Conservation (phyloP, 2,329 filamentous ascomycete genomes). For the Helminthosporium solani region DNA sequence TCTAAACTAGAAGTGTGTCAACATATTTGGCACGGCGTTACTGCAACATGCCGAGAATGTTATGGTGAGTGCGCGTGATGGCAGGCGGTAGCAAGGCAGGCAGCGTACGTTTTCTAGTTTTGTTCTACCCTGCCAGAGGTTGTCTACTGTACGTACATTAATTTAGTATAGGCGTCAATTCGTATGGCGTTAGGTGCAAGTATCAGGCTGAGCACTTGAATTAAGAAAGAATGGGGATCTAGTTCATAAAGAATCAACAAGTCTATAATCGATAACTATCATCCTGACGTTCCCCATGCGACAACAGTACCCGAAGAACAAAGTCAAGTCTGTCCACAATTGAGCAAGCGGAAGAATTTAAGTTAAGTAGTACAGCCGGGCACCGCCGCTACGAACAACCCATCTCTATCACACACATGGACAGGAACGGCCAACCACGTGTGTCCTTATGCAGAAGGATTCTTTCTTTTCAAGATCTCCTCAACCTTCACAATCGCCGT, state of each 20-base stretch:
- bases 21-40: no score
- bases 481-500: slow-evolving; percentile 6
- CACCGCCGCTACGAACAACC: slow-evolving; percentile 1
- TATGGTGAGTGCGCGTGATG: no score
- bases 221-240: no score
- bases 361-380: slow-evolving; percentile 4
- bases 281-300: slow-evolving; percentile 1
- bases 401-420: slow-evolving; percentile 3
- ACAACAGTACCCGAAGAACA: slow-evolving; percentile 3
- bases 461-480: slow-evolving; percentile 10
- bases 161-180: no score
- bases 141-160: no score
- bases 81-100: no score
- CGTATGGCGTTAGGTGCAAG: no score
- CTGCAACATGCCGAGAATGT: no score
- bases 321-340: slow-evolving; percentile 5
- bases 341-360: slow-evolving; percentile 4
- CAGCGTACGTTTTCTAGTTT: no score
- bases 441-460: slow-evolving; percentile 4
- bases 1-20: no score
- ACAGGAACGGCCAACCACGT: slow-evolving; percentile 1
- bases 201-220: slow-evolving; percentile 7
- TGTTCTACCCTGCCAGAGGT: no score
- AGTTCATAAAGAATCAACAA: slow-evolving; percentile 9
- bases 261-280: slow-evolving; percentile 7